phyloP scores from a whole-genome alignment of 306 rosid species.

The Glycyrrhiza uralensis region DNA sequence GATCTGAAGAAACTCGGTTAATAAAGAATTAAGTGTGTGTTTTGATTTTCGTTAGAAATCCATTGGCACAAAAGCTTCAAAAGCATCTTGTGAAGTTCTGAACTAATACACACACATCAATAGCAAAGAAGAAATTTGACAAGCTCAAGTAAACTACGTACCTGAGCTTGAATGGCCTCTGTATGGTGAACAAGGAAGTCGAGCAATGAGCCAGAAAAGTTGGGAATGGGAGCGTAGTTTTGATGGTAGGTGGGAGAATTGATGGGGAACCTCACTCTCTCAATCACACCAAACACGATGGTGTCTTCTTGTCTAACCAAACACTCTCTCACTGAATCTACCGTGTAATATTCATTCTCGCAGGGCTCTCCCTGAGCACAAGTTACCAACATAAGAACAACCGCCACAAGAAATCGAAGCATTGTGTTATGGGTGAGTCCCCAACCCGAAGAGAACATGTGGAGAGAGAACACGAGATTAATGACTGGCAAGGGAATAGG shows the following conservation, averaged over 20 bases:
- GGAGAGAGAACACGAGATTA: neutral
- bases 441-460: neutral
- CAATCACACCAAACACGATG: constrained; percentile 60
- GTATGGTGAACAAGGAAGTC: constrained; percentile 49
- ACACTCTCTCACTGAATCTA: constrained; percentile 57
- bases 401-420: constrained; percentile 10
- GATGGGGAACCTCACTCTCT: constrained; percentile 64
- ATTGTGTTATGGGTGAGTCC: neutral
- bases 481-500: neutral
- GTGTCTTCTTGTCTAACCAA: constrained; percentile 77
- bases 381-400: constrained; percentile 35
- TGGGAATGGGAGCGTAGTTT: constrained; percentile 19
- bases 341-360: constrained; percentile 40
- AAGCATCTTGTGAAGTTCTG: neutral
- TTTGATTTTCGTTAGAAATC: too few relatives aligned
- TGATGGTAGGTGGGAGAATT: constrained; percentile 52
- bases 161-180: constrained; percentile 72
- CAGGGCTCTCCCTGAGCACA: constrained; percentile 2
- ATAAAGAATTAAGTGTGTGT: neutral
- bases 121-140: neutral
- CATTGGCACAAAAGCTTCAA: too few relatives aligned
- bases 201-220: constrained; percentile 48
- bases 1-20: neutral
- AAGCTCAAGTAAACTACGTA: neutral
- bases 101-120: neutral